Conservation (phyloP, 73 alveolate genomes). For the Paramecium octaurelia region DNA sequence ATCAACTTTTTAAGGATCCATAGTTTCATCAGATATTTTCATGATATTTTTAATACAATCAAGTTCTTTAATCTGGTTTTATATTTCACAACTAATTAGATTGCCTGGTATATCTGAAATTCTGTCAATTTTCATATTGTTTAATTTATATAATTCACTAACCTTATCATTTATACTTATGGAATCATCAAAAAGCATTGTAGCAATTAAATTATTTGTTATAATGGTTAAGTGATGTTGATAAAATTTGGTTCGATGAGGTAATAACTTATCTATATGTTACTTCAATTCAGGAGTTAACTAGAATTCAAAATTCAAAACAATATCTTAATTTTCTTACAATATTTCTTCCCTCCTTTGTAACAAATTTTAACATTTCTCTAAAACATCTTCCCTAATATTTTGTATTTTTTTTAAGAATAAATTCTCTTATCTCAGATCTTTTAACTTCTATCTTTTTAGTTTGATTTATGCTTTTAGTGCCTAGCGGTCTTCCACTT, state of each 20-base stretch:
- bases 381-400: not conserved
- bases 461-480: too few species aligned
- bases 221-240: not conserved
- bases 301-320: not conserved
- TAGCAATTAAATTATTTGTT: not conserved
- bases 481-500: not conserved
- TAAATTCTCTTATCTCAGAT: too few species aligned
- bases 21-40: too few species aligned
- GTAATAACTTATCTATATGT: not conserved
- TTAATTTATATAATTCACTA: not conserved
- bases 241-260: not conserved
- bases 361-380: not conserved
- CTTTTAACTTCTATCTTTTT: not conserved
- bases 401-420: not conserved
- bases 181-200: not conserved
- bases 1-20: too few species aligned
- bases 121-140: not conserved
- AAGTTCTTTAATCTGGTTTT: too few species aligned
- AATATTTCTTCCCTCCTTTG: not conserved
- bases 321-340: not conserved
- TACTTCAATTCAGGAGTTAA: not conserved
- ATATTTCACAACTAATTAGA: too few species aligned
- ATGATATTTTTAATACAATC: too few species aligned
- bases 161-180: not conserved
- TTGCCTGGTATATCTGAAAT: not conserved